phyloP scores from a whole-genome alignment of 2,329 filamentous ascomycete species.

The Ophiocordyceps camponoti-rufipedis region DNA sequence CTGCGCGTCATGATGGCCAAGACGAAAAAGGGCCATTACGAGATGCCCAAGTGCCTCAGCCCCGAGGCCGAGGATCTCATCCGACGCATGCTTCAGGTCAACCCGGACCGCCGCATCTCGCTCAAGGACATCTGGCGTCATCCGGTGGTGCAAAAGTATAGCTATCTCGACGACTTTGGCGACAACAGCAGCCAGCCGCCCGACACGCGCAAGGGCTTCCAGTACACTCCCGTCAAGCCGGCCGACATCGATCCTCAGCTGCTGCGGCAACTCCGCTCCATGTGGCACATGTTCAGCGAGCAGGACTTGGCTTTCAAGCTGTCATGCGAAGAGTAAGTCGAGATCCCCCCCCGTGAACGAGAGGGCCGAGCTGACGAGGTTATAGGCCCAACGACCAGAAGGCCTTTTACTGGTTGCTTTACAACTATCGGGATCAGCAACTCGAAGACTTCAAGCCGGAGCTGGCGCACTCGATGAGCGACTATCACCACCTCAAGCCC shows the following conservation, averaged over 20 bases:
- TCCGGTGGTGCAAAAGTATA: conserved; percentile 70
- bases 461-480: conserved; percentile 70
- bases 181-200: conserved; percentile 32
- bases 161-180: conserved; percentile 51
- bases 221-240: conserved; percentile 36
- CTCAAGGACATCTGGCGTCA: conserved; percentile 75
- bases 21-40: conserved; percentile 40
- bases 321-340: conserved; percentile 36
- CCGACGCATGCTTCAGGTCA: conserved; percentile 55
- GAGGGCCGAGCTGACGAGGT: background rate
- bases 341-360: background rate
- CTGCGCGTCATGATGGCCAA: conserved; percentile 42
- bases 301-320: conserved; percentile 53
- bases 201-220: conserved; percentile 41
- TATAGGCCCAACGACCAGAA: conserved; percentile 76
- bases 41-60: conserved; percentile 44
- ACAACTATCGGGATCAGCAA: conserved; percentile 67
- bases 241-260: conserved; percentile 66
- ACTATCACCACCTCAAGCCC: conserved; percentile 66
- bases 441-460: conserved; percentile 73
- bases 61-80: conserved; percentile 62
- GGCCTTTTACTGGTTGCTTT: conserved; percentile 73
- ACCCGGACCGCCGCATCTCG: conserved; percentile 62
- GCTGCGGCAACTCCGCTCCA: conserved; percentile 66
- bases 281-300: conserved; percentile 78